Evolutionary conservation across 2,329 filamentous ascomycete genomes (phyloP).

Genomic region (Magnaporthales sp.): DNA sequence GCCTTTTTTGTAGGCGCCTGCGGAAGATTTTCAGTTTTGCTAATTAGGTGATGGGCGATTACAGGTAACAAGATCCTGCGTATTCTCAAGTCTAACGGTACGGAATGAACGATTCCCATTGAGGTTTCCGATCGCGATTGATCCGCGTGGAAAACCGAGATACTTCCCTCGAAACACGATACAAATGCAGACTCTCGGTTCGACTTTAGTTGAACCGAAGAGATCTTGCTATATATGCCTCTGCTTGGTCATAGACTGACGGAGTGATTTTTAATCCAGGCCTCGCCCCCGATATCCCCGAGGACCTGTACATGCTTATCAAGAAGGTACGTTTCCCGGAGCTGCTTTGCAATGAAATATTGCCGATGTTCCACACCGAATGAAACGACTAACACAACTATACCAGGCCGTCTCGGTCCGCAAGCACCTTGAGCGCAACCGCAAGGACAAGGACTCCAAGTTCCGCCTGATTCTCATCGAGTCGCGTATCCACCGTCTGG

Average conservation of each 20-base stretch:
- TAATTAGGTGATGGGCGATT: background rate
- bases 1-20: constrained; percentile 1
- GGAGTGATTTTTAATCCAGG: constrained; percentile 79
- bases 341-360: background rate
- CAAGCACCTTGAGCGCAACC: constrained; percentile 99
- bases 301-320: constrained; percentile 99
- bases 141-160: background rate
- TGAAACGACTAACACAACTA: constrained; percentile 9
- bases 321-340: constrained; percentile 67
- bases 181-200: background rate
- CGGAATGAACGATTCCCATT: constrained; percentile 36
- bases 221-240: constrained; percentile 47
- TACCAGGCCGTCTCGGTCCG: constrained; percentile 86
- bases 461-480: constrained; percentile 99
- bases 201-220: constrained; percentile 1
- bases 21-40: background rate
- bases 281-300: constrained; percentile 95
- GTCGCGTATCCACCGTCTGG: constrained; percentile 99
- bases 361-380: background rate
- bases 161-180: background rate
- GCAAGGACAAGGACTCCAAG: constrained; percentile 99
- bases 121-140: background rate
- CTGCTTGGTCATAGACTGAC: constrained; percentile 88
- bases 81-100: constrained; percentile 98
- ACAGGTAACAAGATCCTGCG: constrained; percentile 98